Conservation (phyloP, 805 yeast species). For the Starmerella etchellsii region DNA sequence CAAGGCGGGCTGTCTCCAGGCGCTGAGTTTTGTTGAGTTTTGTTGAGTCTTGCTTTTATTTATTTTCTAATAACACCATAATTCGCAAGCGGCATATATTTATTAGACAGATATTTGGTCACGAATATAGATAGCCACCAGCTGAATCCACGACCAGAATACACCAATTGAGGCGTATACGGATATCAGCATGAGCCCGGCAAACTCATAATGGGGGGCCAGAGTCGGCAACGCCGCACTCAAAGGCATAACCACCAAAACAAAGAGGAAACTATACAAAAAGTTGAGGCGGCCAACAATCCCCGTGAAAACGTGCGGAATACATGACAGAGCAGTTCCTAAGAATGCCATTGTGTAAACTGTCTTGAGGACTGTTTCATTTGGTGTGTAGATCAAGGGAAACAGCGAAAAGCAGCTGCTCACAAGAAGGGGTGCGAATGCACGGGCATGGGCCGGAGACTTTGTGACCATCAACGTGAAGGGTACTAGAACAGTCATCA, state of each 20-base stretch:
- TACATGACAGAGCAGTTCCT: conserved; percentile 57
- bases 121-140: conserved; percentile 7
- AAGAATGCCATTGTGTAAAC: conserved; percentile 77
- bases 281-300: conserved; percentile 52
- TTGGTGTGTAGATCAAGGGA: conserved; percentile 70
- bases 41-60: too few species aligned
- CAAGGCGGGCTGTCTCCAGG: too few species aligned
- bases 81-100: too few species aligned
- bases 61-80: too few species aligned
- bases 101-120: neutral
- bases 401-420: conserved; percentile 80
- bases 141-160: conserved; percentile 64
- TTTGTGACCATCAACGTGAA: conserved; percentile 60
- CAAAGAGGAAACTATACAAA: conserved; percentile 52
- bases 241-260: conserved; percentile 44
- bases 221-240: conserved; percentile 42
- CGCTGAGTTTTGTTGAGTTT: too few species aligned
- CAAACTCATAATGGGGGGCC: conserved; percentile 52
- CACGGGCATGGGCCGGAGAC: conserved; percentile 57
- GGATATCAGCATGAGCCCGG: conserved; percentile 69
- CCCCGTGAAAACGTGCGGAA: conserved; percentile 32
- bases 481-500: conserved; percentile 80
- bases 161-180: conserved; percentile 81
- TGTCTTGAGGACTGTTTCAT: conserved; percentile 66
- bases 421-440: conserved; percentile 58